A percentile compares a stretch with the other conserved stretches of the same genome.
Conservation (phyloP, 805 yeast genomes). For the Cyberlindnera suaveolens region DNA sequence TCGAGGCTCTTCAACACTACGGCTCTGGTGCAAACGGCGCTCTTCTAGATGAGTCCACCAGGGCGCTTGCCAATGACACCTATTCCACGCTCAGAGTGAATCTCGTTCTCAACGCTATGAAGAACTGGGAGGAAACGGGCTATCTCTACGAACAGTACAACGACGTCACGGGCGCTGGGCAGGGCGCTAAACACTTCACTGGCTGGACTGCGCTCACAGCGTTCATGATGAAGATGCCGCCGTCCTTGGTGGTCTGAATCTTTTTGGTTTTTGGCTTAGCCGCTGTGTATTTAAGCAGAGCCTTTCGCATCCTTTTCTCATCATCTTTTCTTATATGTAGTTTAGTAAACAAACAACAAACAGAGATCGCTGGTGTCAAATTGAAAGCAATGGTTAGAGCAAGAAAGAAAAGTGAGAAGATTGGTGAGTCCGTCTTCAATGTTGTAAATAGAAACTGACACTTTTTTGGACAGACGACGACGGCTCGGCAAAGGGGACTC, state of each 20-base stretch:
- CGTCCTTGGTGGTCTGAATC: not conserved
- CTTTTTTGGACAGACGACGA: not conserved
- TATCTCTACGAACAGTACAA: constrained; percentile 90
- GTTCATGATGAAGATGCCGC: constrained; percentile 77
- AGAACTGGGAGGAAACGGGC: constrained; percentile 71
- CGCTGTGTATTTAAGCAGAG: no score
- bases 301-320: no score
- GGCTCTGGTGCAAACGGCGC: constrained; percentile 19
- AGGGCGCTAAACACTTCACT: constrained; percentile 81
- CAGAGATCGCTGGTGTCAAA: no score
- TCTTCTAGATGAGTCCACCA: constrained; percentile 24
- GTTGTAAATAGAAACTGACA: no score
- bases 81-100: constrained; percentile 60
- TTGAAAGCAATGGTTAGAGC: no score
- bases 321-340: no score
- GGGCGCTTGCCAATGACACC: constrained; percentile 34
- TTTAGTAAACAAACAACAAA: no score
- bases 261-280: no score
- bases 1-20: constrained; percentile 66
- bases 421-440: no score
- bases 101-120: constrained; percentile 58
- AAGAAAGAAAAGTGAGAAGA: no score
- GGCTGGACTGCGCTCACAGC: constrained; percentile 92
- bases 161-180: constrained; percentile 64
- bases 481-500: constrained; percentile 5